Base-by-base conservation (phyloP, 805 yeast species). In the Brettanomyces nanus region DNA sequence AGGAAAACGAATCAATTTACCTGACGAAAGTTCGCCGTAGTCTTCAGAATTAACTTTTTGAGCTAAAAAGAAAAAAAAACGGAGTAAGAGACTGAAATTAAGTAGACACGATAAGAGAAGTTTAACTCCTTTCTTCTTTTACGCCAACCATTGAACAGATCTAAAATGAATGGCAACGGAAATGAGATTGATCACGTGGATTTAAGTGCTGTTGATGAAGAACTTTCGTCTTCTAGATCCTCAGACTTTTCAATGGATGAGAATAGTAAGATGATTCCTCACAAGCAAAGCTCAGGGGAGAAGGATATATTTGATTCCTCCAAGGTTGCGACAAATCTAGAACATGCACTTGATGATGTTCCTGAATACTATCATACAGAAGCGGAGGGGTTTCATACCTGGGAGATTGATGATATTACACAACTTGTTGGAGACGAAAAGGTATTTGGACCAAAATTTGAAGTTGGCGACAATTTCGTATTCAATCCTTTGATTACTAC, bases 401-500 rank as follows among this genome's bases (percentile, higher is more conserved):
- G 73, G 71, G 53, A 61, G 25, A 60, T 69, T 28, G 38, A 46
- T 1, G 59, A 65, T 36, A 41, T 65, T 1, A 41, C 47, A 3
- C 58, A 50, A 4, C 44, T 54, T 30, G 13, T 33, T 13, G 59
- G 55, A 27, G 55, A 61, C 9, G 67, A 66, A 25, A 62, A 58
- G 37, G 47, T 44, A 19, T 35, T 47, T 10, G 64, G 77, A 39
- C 67, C 75, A 0, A 52, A 57, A 15, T 78, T 76, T 45, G 60
- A 56, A 35, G 69, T 78, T 44, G 90, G 86, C 2, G 78, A 71
- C 1, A 32, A 49, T 19, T 75, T 58, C 49, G 73, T 73, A 28
- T 84, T 85, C 80, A 76, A 77, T 47, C 54, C 87, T 3, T 63
- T 90, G 29, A 55, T 90, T 26, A 85, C 87, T 54, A 95, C 95